These are phyloP conservation scores for Pseudogymnoascus sp. DNA, from an alignment of 2,329 filamentous ascomycete genomes.

Conservation along the genomic window DNA sequence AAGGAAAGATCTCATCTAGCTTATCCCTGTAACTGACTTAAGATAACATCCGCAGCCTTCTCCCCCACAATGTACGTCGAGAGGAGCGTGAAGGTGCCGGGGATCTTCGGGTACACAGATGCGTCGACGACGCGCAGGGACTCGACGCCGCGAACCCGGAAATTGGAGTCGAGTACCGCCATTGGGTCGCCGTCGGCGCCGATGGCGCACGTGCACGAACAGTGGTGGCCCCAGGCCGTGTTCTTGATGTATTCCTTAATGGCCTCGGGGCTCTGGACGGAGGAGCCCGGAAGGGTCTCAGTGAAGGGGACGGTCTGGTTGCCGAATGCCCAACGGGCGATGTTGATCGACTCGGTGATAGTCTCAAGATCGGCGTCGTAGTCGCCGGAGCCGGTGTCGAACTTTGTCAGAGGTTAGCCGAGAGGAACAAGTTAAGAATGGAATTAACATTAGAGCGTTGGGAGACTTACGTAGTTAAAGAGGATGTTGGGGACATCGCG, in stretches of 20 bases:
- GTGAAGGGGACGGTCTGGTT: constrained; percentile 30
- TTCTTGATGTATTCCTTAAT: constrained; percentile 41
- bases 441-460: neutral
- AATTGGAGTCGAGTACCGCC: constrained; percentile 46
- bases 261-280: constrained; percentile 34
- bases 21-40: neutral
- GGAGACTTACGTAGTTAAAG: constrained; percentile 42
- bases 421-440: neutral
- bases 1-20: neutral
- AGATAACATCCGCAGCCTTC: constrained; percentile 38
- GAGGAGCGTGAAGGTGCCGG: constrained; percentile 42
- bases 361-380: constrained; percentile 16
- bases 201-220: constrained; percentile 46
- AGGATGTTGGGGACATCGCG: constrained; percentile 54
- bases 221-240: constrained; percentile 50
- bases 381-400: constrained; percentile 35
- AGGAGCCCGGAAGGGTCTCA: constrained; percentile 35
- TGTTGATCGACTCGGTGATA: constrained; percentile 15
- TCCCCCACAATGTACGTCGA: constrained; percentile 49
- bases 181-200: constrained; percentile 32
- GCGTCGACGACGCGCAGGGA: constrained; percentile 55
- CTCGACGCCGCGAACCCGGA: constrained; percentile 46
- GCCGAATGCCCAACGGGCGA: constrained; percentile 29
- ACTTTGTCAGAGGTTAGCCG: constrained; percentile 22
- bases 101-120: constrained; percentile 44